Evolutionary conservation across 352 stramenopile genomes (phyloP).

Genomic region (Pilasporangium apinafurcum): DNA sequence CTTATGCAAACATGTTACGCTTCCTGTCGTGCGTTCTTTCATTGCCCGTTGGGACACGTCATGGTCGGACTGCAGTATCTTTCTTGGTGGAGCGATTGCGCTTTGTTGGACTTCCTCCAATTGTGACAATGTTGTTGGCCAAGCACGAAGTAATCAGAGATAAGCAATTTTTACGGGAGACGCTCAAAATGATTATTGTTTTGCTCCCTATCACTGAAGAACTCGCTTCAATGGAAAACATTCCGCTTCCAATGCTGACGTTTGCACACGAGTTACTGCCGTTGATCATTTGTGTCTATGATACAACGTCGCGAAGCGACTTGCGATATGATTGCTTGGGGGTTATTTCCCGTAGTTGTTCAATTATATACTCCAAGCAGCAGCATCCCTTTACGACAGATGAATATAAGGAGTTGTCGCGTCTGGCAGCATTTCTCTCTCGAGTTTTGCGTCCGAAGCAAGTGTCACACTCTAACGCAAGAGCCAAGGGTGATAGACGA

Average conservation of each 20-base stretch:
- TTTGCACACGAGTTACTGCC: conserved; percentile 42
- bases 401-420: conserved; percentile 23
- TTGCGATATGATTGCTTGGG: conserved; percentile 48
- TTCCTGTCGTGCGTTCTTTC: conserved; percentile 36
- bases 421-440: conserved; percentile 42
- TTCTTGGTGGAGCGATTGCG: conserved; percentile 18
- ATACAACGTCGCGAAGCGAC: conserved; percentile 36
- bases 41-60: conserved; percentile 13
- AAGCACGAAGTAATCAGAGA: conserved; percentile 35
- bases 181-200: conserved; percentile 45
- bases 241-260: conserved; percentile 15
- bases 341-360: conserved; percentile 42
- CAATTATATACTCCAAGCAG: conserved; percentile 23
- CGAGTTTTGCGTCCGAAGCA: conserved; percentile 44
- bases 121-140: conserved; percentile 33
- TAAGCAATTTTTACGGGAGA: conserved; percentile 40
- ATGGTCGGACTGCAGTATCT: too few species aligned
- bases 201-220: conserved; percentile 35
- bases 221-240: conserved; percentile 7
- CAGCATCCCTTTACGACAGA: conserved; percentile 15
- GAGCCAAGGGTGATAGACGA: neutral
- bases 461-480: too few species aligned
- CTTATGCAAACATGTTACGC: conserved; percentile 32
- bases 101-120: conserved; percentile 32
- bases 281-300: conserved; percentile 46